These are phyloP conservation scores for Aeschynomene evenia DNA, from an alignment of 306 rosid genomes.

Conservation along the genomic window DNA sequence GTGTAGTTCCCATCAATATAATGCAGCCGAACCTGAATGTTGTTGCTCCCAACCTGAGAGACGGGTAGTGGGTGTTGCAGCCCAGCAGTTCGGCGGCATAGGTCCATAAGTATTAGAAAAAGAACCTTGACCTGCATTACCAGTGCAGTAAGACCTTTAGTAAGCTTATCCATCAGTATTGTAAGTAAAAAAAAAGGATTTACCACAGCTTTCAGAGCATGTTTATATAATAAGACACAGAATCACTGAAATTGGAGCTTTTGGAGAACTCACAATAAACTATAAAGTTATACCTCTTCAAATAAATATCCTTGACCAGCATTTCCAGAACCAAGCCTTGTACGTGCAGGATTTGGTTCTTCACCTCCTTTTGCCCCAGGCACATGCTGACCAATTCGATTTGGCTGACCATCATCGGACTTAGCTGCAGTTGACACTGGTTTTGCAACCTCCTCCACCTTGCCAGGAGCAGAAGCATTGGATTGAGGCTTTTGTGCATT, in stretches of 20 bases:
- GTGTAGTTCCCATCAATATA: constrained; percentile 92
- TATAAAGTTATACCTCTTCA: constrained; percentile 69
- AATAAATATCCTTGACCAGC: constrained; percentile 95
- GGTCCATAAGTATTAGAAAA: constrained; percentile 85
- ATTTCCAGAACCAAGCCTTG: constrained; percentile 88
- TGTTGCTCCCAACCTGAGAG: constrained; percentile 87
- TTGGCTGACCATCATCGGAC: constrained; percentile 70
- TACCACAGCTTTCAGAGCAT: neutral
- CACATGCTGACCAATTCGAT: constrained; percentile 59
- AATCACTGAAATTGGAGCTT: constrained; percentile 23
- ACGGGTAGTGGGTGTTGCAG: constrained; percentile 81
- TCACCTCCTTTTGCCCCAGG: constrained; percentile 74
- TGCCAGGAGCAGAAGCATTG: constrained; percentile 59
- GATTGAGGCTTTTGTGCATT: constrained; percentile 69
- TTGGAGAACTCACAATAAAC: neutral
- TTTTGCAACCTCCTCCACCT: constrained; percentile 74
- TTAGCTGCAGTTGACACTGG: constrained; percentile 52
- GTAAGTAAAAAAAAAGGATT: constrained; percentile 22
- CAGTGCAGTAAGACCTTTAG: constrained; percentile 15
- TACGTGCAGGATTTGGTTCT: constrained; percentile 67
- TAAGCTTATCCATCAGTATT: neutral
- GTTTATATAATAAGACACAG: constrained; percentile 15
- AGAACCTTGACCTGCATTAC: constrained; percentile 79
- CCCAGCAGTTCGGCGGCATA: constrained; percentile 75
- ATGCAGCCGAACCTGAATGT: constrained; percentile 90